Conservation (phyloP, 2,329 filamentous ascomycete species). For the Graphilbum sp. region DNA sequence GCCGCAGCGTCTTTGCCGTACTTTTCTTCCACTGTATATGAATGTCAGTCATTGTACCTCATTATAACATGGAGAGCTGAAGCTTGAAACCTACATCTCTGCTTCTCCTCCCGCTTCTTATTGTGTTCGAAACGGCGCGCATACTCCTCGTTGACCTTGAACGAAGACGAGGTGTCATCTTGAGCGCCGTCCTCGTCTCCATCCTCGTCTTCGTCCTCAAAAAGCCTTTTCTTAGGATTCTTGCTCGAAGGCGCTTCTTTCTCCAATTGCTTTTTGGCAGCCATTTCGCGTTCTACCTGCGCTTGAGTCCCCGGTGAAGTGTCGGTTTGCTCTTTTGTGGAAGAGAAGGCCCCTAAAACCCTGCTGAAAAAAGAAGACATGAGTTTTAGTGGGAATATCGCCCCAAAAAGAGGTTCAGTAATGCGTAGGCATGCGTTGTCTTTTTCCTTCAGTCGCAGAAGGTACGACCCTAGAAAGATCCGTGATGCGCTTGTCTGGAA, state of each 20-base stretch:
- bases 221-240: slow-evolving; percentile 26
- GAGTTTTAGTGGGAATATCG: too few species aligned
- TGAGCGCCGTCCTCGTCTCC: slow-evolving; percentile 25
- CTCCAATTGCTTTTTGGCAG: not conserved
- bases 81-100: slow-evolving; percentile 35
- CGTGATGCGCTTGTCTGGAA: too few species aligned
- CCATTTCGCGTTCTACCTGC: not conserved
- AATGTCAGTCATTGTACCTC: too few species aligned
- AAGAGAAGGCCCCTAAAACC: not conserved
- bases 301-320: not conserved
- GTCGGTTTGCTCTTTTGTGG: not conserved
- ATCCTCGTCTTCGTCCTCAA: slow-evolving; percentile 44
- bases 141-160: slow-evolving; percentile 85
- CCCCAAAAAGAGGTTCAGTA: too few species aligned
- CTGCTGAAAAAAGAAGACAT: slow-evolving; percentile 2
- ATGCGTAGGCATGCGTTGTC: too few species aligned
- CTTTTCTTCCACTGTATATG: slow-evolving; percentile 66
- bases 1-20: slow-evolving; percentile 34
- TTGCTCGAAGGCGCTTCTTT: not conserved
- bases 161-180: slow-evolving; percentile 19
- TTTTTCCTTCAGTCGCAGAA: not conserved
- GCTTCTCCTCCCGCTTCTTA: slow-evolving; percentile 83
- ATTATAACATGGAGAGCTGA: too few species aligned
- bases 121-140: slow-evolving; percentile 88
- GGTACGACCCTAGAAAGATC: not conserved